Evolutionary conservation across 148 eudicot genomes (phyloP).

Genomic region (Mesembryanthemum crystallinum): DNA sequence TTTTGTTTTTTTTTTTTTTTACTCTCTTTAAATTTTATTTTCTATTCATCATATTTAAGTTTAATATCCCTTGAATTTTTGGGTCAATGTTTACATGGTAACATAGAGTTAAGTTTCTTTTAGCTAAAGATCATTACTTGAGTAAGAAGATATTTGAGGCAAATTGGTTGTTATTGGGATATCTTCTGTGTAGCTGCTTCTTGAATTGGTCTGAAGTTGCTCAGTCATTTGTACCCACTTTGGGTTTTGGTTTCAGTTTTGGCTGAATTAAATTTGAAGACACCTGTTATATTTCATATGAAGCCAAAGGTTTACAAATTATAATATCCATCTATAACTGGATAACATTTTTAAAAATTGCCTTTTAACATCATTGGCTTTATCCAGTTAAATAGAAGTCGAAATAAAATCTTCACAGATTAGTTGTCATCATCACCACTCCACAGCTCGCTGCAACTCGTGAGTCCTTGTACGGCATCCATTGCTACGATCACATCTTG

Average conservation of each 20-base stretch:
- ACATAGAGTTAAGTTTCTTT: not conserved
- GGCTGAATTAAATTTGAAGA: not conserved
- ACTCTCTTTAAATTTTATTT: not conserved
- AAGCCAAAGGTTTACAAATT: not conserved
- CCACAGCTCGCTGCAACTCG: too few relatives aligned
- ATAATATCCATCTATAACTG: not conserved
- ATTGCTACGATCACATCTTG: too few relatives aligned
- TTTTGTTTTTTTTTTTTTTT: not conserved
- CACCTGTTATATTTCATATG: not conserved
- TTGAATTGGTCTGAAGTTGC: not conserved
- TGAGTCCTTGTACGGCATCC: too few relatives aligned
- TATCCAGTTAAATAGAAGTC: too few relatives aligned
- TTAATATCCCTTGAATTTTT: not conserved
- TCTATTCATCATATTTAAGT: not conserved
- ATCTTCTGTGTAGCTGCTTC: not conserved
- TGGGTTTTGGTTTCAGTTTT: not conserved
- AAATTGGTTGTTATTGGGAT: not conserved
- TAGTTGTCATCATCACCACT: too few relatives aligned
- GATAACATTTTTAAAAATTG: not conserved
- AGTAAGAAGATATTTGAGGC: not conserved
- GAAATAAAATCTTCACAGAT: too few relatives aligned
- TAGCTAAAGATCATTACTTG: not conserved
- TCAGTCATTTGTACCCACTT: not conserved
- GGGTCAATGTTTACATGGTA: too few relatives aligned
- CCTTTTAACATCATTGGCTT: not conserved